Percentiles rank a stretch among this genome's conserved stretches.
phyloP scores from a whole-genome alignment of 2,329 filamentous ascomycete species.

The Ophiostoma fasciatum region DNA sequence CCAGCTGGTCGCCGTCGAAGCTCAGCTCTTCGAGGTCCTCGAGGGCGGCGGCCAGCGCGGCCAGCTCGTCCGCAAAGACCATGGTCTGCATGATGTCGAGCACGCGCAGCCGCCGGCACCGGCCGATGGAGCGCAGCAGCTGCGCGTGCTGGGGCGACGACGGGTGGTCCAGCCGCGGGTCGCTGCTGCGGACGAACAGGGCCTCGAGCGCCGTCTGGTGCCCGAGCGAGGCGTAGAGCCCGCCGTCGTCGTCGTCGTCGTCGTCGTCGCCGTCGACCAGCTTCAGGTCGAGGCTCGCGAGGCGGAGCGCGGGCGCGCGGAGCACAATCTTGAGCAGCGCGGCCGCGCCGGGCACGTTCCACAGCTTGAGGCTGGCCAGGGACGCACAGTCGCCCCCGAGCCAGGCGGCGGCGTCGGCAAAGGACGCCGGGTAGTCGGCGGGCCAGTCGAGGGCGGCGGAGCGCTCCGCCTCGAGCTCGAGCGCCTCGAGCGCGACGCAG shows the following conservation, averaged over 20 bases:
- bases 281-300: conserved; percentile 33
- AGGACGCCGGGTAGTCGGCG: conserved; percentile 11
- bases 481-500: conserved; percentile 20
- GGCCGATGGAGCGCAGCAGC: conserved; percentile 28
- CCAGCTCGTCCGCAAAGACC: conserved; percentile 34
- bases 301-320: conserved; percentile 23
- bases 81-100: conserved; percentile 37
- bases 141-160: conserved; percentile 19
- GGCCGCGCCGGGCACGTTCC: conserved; percentile 34
- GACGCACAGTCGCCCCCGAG: conserved; percentile 24
- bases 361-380: conserved; percentile 35
- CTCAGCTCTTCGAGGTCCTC: conserved; percentile 38
- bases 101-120: conserved; percentile 33
- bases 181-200: conserved; percentile 12
- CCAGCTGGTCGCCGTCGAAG: conserved; percentile 38
- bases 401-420: conserved; percentile 19
- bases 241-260: no score
- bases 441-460: conserved; percentile 12
- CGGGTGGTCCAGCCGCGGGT: conserved; percentile 11
- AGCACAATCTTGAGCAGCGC: conserved; percentile 35
- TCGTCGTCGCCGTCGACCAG: conserved; percentile 30
- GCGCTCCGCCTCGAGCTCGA: conserved; percentile 19
- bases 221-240: conserved; percentile 36
- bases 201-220: conserved; percentile 31
- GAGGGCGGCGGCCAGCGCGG: conserved; percentile 28